These are phyloP conservation scores for Crithidia brevicula DNA, from an alignment of 208 protist genomes.

Conservation along the genomic window DNA sequence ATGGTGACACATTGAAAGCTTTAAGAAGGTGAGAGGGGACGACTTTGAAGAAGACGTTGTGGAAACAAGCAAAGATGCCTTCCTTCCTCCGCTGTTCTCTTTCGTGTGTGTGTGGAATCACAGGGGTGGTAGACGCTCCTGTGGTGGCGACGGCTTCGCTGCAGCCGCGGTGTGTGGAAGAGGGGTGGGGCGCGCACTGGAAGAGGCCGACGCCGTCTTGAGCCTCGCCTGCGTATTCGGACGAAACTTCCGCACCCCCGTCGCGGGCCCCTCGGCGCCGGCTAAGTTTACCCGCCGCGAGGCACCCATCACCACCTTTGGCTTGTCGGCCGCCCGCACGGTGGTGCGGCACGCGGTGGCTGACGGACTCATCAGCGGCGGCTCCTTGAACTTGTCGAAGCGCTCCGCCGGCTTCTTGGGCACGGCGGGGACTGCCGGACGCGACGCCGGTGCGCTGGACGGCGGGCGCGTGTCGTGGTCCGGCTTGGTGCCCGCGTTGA, in stretches of 20 bases:
- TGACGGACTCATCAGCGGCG: slow-evolving; percentile 19
- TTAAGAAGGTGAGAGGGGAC: slow-evolving; percentile 1
- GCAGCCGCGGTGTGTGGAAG: not conserved
- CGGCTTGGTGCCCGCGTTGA: not conserved
- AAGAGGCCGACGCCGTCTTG: not conserved
- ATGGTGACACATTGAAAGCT: too few species aligned
- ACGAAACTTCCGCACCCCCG: slow-evolving; percentile 9
- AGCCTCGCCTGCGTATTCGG: not conserved
- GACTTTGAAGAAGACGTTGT: not conserved
- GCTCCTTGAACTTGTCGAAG: slow-evolving; percentile 30
- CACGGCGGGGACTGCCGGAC: not conserved
- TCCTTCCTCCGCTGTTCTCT: too few species aligned
- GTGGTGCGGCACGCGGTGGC: slow-evolving; percentile 28
- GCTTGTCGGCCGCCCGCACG: slow-evolving; percentile 14
- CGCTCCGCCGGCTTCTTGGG: slow-evolving; percentile 6
- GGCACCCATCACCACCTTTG: slow-evolving; percentile 3
- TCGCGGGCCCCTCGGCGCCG: not conserved
- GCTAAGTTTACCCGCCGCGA: not conserved
- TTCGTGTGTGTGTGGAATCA: too few species aligned
- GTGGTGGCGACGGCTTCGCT: not conserved
- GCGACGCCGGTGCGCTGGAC: not conserved
- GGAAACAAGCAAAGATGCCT: not conserved
- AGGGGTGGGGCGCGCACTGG: not conserved
- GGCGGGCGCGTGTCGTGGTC: not conserved
- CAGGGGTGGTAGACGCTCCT: slow-evolving; percentile 23